Evolutionary conservation across 78 protist species (phyloP).

Genomic region (Andalucia godoyi): DNA sequence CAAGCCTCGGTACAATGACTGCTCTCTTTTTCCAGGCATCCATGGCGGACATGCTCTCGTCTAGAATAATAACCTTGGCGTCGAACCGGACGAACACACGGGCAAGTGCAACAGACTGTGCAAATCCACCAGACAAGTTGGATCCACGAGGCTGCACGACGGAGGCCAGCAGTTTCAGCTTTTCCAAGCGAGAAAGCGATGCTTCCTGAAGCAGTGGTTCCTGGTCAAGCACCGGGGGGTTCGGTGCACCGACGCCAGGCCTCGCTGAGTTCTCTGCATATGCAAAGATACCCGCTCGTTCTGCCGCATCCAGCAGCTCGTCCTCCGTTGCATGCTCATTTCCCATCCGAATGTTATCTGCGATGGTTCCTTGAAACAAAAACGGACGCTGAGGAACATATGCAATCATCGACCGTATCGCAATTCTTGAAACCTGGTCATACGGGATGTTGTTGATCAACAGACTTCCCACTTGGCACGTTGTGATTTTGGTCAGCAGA

Average conservation of each 20-base stretch:
- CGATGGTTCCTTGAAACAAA: slow-evolving; percentile 21
- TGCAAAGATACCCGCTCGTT: slow-evolving; percentile 4
- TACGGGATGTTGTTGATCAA: background rate
- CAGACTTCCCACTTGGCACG: background rate
- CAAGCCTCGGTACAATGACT: slow-evolving; percentile 5
- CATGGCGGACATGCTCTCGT: slow-evolving; percentile 9
- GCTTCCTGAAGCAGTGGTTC: no score
- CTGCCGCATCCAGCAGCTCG: slow-evolving; percentile 6
- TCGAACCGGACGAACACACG: slow-evolving; percentile 5
- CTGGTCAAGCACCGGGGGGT: no score
- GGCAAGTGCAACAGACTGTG: slow-evolving; percentile 18
- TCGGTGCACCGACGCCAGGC: background rate
- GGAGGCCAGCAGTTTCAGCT: background rate
- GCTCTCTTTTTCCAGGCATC: slow-evolving; percentile 16
- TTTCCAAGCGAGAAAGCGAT: background rate
- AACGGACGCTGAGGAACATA: slow-evolving; percentile 26
- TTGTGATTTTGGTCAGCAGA: slow-evolving; percentile 11
- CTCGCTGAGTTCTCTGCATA: slow-evolving; percentile 1
- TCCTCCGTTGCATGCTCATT: background rate
- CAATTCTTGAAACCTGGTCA: background rate
- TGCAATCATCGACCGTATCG: slow-evolving; percentile 2
- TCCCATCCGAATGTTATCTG: slow-evolving; percentile 24
- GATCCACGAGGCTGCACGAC: background rate
- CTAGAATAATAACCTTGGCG: slow-evolving; percentile 8
- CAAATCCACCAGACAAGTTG: slow-evolving; percentile 19